These are phyloP conservation scores for Lentinula novae-zelandiae DNA, from an alignment of 1,284 basidiomycete species.

Conservation along the genomic window DNA sequence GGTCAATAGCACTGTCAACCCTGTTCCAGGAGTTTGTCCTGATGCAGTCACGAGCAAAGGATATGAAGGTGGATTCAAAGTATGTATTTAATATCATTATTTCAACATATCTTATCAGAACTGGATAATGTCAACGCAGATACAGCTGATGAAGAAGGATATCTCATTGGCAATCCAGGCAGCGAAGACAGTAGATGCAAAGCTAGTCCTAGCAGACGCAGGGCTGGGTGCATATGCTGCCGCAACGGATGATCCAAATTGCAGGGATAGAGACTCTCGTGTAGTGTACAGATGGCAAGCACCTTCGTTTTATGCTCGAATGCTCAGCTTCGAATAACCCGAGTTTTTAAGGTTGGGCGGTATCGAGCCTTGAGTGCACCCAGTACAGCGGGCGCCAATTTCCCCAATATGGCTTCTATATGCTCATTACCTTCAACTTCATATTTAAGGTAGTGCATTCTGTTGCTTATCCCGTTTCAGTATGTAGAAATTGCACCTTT, in stretches of 20 bases:
- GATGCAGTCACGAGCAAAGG: constrained; percentile 36
- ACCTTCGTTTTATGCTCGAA: neutral
- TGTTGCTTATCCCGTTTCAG: too few species aligned
- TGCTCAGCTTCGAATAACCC: neutral
- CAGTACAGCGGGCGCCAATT: neutral
- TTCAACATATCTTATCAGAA: neutral
- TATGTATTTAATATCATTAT: constrained; percentile 1
- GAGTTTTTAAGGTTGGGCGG: neutral
- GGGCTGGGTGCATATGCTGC: constrained; percentile 32
- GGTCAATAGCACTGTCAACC: constrained; percentile 37
- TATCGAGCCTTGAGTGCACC: constrained; percentile 3
- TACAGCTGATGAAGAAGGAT: constrained; percentile 41
- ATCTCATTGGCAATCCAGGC: constrained; percentile 33
- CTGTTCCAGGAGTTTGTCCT: constrained; percentile 38
- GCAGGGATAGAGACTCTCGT: constrained; percentile 30
- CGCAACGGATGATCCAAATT: constrained; percentile 34
- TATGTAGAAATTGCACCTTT: too few species aligned
- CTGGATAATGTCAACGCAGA: constrained; percentile 16
- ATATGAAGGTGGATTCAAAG: constrained; percentile 39
- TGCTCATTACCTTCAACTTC: too few species aligned
- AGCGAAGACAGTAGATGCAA: constrained; percentile 30
- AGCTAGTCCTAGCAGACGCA: constrained; percentile 32
- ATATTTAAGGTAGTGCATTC: too few species aligned
- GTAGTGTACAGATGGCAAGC: constrained; percentile 34
- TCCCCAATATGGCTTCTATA: neutral